Base-by-base conservation (phyloP, 2,329 filamentous ascomycete genomes). In the Curvularia sp. region DNA sequence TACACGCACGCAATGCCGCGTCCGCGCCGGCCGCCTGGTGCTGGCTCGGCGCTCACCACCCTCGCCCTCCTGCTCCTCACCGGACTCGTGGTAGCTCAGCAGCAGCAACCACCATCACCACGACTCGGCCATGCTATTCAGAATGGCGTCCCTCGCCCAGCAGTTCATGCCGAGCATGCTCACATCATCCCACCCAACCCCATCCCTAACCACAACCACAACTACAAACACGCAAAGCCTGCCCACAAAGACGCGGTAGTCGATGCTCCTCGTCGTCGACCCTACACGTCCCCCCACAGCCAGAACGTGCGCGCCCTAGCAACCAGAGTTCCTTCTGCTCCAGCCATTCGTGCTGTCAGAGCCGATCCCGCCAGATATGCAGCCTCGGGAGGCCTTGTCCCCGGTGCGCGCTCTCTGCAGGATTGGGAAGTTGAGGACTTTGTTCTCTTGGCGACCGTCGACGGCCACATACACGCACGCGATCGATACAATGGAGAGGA, bases 361-460 rank as follows among this genome's bases (percentile, higher is more conserved):
- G 93, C 93, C 92, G 91, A 90, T 87, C 87, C 87, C 87, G 87
- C 87, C 70, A 69, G 74, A 84, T 86, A 74, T 70, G 75, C 77
- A 69, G 77, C 77, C 71, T 72, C 73, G 58, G 75, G 70, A 69
- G 80, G 77, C 72, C 74, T 81, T 57, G 86, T 89, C 83, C 84
- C 85, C 68, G 71, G 73, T 90, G 94, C 93, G 93, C 93, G 94
- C 88, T 96, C 90, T 85, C 85, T 98, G 86, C 90, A 93, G 87
- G 94, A 97, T 83, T 98, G 94, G 94, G 92, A 97, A 90, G 93
- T 97, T 82, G 94, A 98, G 91, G 93, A 98, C 84, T 96, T 97
- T 87, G 91, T 98, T 82, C 92, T 99, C 84, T 85, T 99, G 90
- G 94, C 95, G 91, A 98, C 95, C 86, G 91, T 98, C 87, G 93